Evolutionary conservation across 1,284 basidiomycete genomes (phyloP), one percentile per base, ranked within the genome.

Genomic region (Sphagnurus paluster): DNA sequence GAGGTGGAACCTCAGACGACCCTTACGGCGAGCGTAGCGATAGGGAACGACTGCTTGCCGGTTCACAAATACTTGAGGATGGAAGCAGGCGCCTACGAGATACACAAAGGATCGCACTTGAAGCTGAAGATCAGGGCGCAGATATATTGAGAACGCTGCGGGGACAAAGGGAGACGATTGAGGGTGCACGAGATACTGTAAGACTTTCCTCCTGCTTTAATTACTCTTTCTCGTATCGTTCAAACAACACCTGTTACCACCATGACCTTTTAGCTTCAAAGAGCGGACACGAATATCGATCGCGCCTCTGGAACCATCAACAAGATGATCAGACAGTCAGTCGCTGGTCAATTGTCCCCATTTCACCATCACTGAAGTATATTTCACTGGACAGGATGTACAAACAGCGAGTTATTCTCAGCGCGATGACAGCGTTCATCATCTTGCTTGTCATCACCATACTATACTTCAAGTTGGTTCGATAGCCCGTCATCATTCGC

Each of bases 91-190:
- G 95, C 39, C 65, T 98, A 42, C 76, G 85, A 42, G 90, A 93
- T 50, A 90, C 88, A 8, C 92, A 96, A 53, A 75, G 93, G 9
- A 77, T 98, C 29, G 95, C 95, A 10, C 70, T 98, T 26, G 92
- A 98, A 74, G 93, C 95, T 4, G 96, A 98, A 66, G 85, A 92
- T 58, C 79, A 95, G 24, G 95, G 95, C 2, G 86, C 92, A 6
- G 93, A 93, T 56, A 98, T 98, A 57, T 61, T 98, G 60, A 69
- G 86, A 50, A 89, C 83, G 55, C 70, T 98, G 56, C 72, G 91
- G 39, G 77, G 80, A 0, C 95, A 98, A 71, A 69, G 95, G 48
- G 95, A 98, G 66, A 92, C 94, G 69, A 93, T 98, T 53, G 90
- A 95, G 71, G 87, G 93, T 61, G 80, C 93, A 6, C 73, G 93